Evolutionary conservation across 768 basidiomycete species (phyloP), one percentile per base, ranked within the genome.

Genomic region (Rhodotorula diobovata): DNA sequence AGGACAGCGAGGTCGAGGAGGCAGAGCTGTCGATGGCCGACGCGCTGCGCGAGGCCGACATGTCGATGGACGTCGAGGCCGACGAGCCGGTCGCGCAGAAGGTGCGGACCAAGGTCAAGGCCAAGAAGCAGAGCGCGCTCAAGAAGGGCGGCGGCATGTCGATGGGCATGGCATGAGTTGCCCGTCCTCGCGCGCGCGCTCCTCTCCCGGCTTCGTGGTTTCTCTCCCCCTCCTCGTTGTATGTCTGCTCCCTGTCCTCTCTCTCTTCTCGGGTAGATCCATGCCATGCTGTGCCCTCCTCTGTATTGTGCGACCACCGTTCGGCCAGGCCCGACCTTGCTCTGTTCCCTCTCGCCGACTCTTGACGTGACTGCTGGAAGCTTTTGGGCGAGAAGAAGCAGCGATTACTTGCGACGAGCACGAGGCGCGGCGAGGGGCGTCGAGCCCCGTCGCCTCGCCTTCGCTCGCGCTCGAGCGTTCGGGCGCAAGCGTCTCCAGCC

Each of bases 21-120:
- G 77, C 72, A 48, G 68, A 73, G 58, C 28, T 63, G 37, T 51
- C 35, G 30, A 45, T 67, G 56, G 70, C 61, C n/a, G 70, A 75
- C 37, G 73, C 73, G 35, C 28, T 75, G 23, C 35, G 63, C 28
- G 70, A 68, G 53, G 77, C 72, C 34, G 70, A 77, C 45, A 61
- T 74, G 50, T 41, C 53, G 32, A 46, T 74, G 59, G 70, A 60
- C 46, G 67, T 68, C 55, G 67, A 53, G 21, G 64, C 66, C 43
- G 76, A 70, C 51, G 64, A 73, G 65, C 50, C 53, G 16, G 18
- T 11, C 55, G 30, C 28, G 18, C 9, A 46, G 32, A 73, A 73
- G 74, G 63, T 75, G 57, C 58, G 57, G 57, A 50, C 53, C 34
- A 77, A 77, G 71, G 66, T 73, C 51, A 73, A 72, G 73, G 62